Evolutionary conservation across 148 eudicot genomes (phyloP).

Genomic region (Drosera capensis): DNA sequence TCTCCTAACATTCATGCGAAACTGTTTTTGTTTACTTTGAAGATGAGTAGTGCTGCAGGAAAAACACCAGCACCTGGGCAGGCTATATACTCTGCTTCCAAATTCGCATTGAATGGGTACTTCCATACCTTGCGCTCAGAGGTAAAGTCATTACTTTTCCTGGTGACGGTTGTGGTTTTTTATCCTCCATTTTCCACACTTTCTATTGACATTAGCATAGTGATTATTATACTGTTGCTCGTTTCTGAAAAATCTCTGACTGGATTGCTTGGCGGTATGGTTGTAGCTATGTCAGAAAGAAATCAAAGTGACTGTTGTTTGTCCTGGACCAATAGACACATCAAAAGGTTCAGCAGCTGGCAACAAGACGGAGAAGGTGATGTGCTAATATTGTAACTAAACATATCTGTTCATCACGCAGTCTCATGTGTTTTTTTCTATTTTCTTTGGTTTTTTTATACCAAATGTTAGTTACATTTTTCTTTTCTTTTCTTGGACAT

Average conservation of each 20-base stretch:
- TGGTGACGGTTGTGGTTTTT: background rate
- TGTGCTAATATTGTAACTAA: no score
- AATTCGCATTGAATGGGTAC: constrained; percentile 83
- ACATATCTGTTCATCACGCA: no score
- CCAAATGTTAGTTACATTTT: no score
- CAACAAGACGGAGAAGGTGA: constrained; percentile 23
- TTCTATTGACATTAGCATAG: background rate
- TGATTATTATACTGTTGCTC: background rate
- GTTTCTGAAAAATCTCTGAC: constrained; percentile 1
- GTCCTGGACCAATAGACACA: constrained; percentile 90
- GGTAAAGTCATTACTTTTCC: constrained; percentile 22
- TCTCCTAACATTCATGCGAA: constrained; percentile 1
- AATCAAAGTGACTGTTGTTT: constrained; percentile 80
- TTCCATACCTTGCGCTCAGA: constrained; percentile 89
- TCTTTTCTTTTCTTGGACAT: no score
- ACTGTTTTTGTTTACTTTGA: constrained; percentile 11
- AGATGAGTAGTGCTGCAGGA: constrained; percentile 99
- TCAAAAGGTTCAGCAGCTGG: constrained; percentile 31
- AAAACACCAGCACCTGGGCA: constrained; percentile 94
- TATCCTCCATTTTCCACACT: background rate
- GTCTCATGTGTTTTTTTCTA: no score
- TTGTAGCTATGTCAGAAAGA: constrained; percentile 66
- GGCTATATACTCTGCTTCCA: constrained; percentile 84
- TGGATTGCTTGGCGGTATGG: constrained; percentile 5
- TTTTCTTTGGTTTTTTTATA: no score